Percentiles rank a stretch among this genome's conserved stretches.
phyloP scores from a whole-genome alignment of 1,284 basidiomycete genomes.

The Mycena citricolor region DNA sequence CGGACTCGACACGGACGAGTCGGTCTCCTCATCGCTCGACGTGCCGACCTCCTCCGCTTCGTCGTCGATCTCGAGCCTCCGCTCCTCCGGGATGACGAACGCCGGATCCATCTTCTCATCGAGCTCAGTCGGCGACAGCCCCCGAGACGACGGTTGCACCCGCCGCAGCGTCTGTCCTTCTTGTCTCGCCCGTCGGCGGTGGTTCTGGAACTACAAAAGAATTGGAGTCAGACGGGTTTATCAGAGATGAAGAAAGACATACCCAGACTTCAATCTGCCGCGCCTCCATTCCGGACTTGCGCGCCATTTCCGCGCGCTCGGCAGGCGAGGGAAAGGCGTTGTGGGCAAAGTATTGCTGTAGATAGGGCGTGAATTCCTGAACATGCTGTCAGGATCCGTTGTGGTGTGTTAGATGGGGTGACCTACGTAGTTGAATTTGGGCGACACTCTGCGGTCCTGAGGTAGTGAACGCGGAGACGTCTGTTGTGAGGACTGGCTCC shows the following conservation, averaged over 20 bases:
- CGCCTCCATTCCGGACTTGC: slow-evolving; percentile 45
- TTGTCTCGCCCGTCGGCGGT: slow-evolving; percentile 38
- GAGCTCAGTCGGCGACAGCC: too few relatives aligned
- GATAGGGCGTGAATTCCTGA: slow-evolving; percentile 46
- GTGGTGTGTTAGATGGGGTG: background rate
- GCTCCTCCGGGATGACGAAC: slow-evolving; percentile 25
- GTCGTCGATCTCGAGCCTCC: slow-evolving; percentile 13
- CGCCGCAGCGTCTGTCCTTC: slow-evolving; percentile 3
- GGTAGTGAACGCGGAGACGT: too few relatives aligned
- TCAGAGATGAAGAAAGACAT: slow-evolving; percentile 14
- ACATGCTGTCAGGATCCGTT: background rate
- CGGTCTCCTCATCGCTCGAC: slow-evolving; percentile 22
- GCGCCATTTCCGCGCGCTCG: slow-evolving; percentile 45
- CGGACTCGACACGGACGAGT: too few relatives aligned
- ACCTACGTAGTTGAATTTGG: background rate
- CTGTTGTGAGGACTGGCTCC: too few relatives aligned
- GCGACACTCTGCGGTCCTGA: too few relatives aligned
- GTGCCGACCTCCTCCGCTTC: slow-evolving; percentile 22
- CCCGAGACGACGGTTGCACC: too few relatives aligned
- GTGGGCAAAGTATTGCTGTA: slow-evolving; percentile 50
- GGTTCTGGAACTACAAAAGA: slow-evolving; percentile 45
- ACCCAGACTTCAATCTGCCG: slow-evolving; percentile 65
- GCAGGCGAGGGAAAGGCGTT: slow-evolving; percentile 49
- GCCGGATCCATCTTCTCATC: slow-evolving; percentile 26
- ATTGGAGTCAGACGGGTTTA: background rate